Evolutionary conservation across 2,329 filamentous ascomycete species (phyloP).

Genomic region (Aspergillus fischeri): DNA sequence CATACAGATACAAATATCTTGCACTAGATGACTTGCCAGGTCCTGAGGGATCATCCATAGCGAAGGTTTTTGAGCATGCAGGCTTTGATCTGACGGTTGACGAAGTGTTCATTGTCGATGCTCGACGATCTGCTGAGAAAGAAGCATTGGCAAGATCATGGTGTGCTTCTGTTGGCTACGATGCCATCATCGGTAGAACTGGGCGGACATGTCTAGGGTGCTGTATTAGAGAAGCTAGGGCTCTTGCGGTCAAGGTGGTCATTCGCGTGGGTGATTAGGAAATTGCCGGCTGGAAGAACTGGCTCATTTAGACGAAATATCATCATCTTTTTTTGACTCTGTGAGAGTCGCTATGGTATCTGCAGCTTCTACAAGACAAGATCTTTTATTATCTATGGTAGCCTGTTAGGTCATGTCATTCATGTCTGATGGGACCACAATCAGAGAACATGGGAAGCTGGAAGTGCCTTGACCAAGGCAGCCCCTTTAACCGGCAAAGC

Average conservation of each 20-base stretch:
- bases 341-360: neutral
- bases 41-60: conserved; percentile 8
- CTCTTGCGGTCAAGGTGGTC: conserved; percentile 35
- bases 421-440: neutral
- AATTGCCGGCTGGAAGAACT: neutral
- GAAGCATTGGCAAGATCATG: conserved; percentile 43
- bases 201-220: conserved; percentile 39
- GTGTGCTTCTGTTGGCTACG: conserved; percentile 40
- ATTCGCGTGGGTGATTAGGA: conserved; percentile 33
- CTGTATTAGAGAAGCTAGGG: conserved; percentile 41
- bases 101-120: conserved; percentile 33
- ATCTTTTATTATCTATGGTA: neutral
- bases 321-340: neutral
- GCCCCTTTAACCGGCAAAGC: neutral
- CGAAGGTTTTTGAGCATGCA: neutral
- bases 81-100: conserved; percentile 9
- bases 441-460: neutral
- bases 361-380: neutral
- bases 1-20: conserved; percentile 31
- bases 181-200: conserved; percentile 39
- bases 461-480: neutral
- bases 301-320: no score
- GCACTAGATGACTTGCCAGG: conserved; percentile 22
- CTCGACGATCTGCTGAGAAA: conserved; percentile 30
- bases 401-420: neutral